Percentiles rank a stretch among this genome's conserved stretches.
These are phyloP conservation scores for Trichophyton simii DNA, from an alignment of 2,329 filamentous ascomycete genomes.

Conservation along the genomic window DNA sequence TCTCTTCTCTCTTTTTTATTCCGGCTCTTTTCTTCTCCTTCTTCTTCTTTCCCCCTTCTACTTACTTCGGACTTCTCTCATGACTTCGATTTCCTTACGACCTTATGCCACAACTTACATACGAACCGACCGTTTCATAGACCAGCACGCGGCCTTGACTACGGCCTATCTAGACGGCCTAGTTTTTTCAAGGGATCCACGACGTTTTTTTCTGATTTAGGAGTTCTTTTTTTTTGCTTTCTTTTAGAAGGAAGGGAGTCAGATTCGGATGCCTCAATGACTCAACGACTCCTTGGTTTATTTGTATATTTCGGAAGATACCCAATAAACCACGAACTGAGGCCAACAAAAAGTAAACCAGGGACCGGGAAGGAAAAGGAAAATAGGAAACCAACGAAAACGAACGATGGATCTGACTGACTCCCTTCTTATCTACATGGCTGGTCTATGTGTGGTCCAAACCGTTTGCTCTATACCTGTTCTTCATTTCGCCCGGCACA, in stretches of 20 bases:
- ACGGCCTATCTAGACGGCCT: background rate
- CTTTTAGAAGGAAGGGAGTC: background rate
- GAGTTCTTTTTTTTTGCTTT: background rate
- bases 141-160: background rate
- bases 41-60: background rate
- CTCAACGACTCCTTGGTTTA: background rate
- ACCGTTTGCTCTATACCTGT: too few species aligned
- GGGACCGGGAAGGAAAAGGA: background rate
- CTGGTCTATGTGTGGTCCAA: background rate
- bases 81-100: background rate
- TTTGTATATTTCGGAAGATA: background rate
- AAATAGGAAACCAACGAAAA: background rate
- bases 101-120: background rate
- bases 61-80: background rate
- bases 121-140: background rate
- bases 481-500: background rate
- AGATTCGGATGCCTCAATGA: background rate
- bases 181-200: background rate
- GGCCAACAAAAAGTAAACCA: background rate
- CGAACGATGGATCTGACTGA: background rate
- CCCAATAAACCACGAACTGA: background rate
- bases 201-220: background rate
- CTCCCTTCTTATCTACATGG: background rate
- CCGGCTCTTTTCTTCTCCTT: background rate
- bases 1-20: background rate